phyloP scores from a whole-genome alignment of 352 stramenopile species.

The Paralagenidium karlingii region DNA sequence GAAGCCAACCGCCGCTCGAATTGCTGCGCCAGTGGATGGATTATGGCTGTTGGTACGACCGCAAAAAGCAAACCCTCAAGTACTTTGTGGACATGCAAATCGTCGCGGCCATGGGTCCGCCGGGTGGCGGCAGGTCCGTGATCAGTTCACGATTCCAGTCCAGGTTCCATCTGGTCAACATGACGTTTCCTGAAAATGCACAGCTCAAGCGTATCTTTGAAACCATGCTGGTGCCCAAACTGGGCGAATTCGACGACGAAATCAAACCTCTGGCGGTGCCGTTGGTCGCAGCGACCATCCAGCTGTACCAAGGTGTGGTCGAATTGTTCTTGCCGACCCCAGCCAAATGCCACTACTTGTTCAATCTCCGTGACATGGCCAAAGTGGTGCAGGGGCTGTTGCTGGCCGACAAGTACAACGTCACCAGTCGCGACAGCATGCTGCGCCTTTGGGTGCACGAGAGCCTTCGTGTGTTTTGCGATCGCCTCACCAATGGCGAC shows the following conservation, averaged over 20 bases:
- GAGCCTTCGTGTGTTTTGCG: conserved; percentile 79
- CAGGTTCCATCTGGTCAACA: conserved; percentile 86
- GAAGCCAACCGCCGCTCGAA: conserved; percentile 85
- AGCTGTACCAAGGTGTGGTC: conserved; percentile 75
- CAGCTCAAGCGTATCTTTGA: conserved; percentile 84
- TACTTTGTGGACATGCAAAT: conserved; percentile 89
- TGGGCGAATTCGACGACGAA: conserved; percentile 80
- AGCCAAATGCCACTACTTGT: conserved; percentile 83
- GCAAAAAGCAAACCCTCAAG: conserved; percentile 83
- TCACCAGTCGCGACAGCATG: conserved; percentile 55
- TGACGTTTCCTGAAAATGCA: conserved; percentile 74
- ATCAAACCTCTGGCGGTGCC: conserved; percentile 67
- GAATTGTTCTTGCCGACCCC: conserved; percentile 82
- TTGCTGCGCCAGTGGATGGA: conserved; percentile 87
- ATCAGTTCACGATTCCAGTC: conserved; percentile 86
- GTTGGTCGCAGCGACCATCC: conserved; percentile 73
- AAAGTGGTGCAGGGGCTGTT: conserved; percentile 81
- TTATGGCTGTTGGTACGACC: conserved; percentile 88
- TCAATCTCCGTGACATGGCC: conserved; percentile 84
- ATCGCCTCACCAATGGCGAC: conserved; percentile 80
- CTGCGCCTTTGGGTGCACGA: conserved; percentile 87
- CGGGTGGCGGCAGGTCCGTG: conserved; percentile 74
- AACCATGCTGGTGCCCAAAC: conserved; percentile 77
- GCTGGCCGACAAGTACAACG: conserved; percentile 56
- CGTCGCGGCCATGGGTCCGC: conserved; percentile 79